Evolutionary conservation across 805 yeast species (phyloP), one percentile per base, ranked within the genome.

Genomic region (Starmerella riodocensis): DNA sequence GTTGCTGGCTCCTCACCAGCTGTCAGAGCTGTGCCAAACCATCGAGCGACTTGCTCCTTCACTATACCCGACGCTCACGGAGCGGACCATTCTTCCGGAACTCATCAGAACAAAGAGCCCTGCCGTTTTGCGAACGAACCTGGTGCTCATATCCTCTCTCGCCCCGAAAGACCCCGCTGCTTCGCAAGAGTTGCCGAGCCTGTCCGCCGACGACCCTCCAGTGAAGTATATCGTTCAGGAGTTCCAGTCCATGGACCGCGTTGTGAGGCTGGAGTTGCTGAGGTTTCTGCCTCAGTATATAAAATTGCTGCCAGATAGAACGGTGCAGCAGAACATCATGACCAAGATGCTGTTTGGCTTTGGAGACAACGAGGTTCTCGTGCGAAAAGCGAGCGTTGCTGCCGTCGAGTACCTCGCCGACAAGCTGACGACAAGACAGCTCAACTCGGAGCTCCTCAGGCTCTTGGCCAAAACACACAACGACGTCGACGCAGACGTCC

Each of bases 401-500:
- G 71, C 84, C 3, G 70, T 75, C 2, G 62, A 74, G 3, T 53
- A 54, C 7, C 61, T 86, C 21, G 73, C 76, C 1, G 72, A 74
- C 17, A 74, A 73, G 50, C 67, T 88, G 2, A 70, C 81, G 0
- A 82, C 76, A 28, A 70, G 94, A 40, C 93, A 81, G 55, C 64
- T 86, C 35, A 88, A 88, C 56, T 85, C 85, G 52, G 97, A 91
- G 35, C 61, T 88, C 18, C 62, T 88, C 39, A 70, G 93, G 48
- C 69, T 73, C 39, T 63, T 88, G 39, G 97, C 97, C 0, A 81
- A 76, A 50, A 68, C 84, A 8, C 94, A 83, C 54, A 71, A 67
- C 57, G 94, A 84, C 54, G 74, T 73, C 4, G 73, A 72, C 36
- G 77, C 88, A 2, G 78, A 79, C 9, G 77, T 84, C 23, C 62